Evolutionary conservation across 2,329 filamentous ascomycete species (phyloP).

Genomic region (Diaporthe sp.): DNA sequence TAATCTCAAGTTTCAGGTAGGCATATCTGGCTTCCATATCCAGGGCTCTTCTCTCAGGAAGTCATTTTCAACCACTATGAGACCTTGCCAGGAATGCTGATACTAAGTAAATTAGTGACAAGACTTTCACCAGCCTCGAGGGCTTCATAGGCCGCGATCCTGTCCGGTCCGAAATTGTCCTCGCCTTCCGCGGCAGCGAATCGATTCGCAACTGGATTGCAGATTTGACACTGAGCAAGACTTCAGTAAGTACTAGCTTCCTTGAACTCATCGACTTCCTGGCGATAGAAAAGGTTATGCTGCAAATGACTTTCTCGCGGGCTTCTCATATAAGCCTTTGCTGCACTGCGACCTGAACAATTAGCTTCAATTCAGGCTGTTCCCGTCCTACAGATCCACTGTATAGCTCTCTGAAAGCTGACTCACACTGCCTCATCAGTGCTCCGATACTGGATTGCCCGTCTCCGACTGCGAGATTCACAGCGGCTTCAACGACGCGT

Average conservation of each 20-base stretch:
- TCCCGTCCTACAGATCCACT: not conserved
- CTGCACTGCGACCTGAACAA: not conserved
- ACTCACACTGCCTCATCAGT: not conserved
- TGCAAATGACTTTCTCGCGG: constrained; percentile 39
- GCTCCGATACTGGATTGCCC: constrained; percentile 18
- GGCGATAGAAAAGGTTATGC: constrained; percentile 52
- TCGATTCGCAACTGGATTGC: constrained; percentile 74
- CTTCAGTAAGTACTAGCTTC: not conserved
- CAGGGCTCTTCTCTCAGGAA: no score
- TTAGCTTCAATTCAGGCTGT: not conserved
- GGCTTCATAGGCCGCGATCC: constrained; percentile 67
- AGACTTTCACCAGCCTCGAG: constrained; percentile 49
- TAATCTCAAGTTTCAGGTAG: constrained; percentile 46
- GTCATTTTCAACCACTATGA: no score
- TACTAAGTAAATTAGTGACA: not conserved
- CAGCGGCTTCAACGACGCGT: constrained; percentile 70
- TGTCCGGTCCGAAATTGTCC: constrained; percentile 66
- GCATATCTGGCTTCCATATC: not conserved
- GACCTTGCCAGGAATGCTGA: not conserved
- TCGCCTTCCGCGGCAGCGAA: constrained; percentile 71
- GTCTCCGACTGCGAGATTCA: constrained; percentile 63
- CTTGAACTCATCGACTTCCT: constrained; percentile 52
- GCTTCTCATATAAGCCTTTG: not conserved
- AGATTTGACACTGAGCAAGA: constrained; percentile 51
- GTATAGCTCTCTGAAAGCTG: not conserved